Base-by-base conservation (phyloP, 345 rosid species). In the Eucalyptus cloeziana region DNA sequence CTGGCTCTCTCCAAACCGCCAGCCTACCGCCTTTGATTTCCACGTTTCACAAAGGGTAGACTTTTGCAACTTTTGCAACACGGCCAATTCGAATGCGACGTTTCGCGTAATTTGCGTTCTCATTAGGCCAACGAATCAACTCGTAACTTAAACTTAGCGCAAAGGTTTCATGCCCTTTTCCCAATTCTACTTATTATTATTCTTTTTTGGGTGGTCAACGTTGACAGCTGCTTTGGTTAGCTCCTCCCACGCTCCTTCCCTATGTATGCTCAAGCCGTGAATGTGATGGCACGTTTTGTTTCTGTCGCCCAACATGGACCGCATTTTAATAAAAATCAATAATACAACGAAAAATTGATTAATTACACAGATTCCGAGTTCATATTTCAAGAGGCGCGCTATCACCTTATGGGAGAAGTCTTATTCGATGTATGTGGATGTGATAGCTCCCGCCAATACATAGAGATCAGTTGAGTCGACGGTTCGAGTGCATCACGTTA, bases 391-490 rank as follows among this genome's bases (percentile, higher is more conserved):
- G 12, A 33, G 24, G 24, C 2, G 13, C 0, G 1, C 7, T 15
- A 2, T 33, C 43, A 16, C 4, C 1, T 3, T 17, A 33, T 5
- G 3, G 3, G 1, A 16, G 7, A 69, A 17, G 13, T 1, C 80
- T 69, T 37, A 19, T 1, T 37, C 27, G 27, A 21, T 37, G 3
- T 2, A 76, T 0, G 0, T 76, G 14, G 47, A 76, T 3, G 4
- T 4, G 1, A 76, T 2, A 22, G 6, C 12, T 10, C 7, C 1
- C 1, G 1, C 5, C 45, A 1, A 37, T 37, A 19, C 4, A 71
- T 10, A 0, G 8, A 33, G 8, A 33, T 21, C 0, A 37, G 1
- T 37, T 3, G 81, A 3, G 13, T 17, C 7, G 6, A 69, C 4
- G 1, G 4, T 69, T 67, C 5, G 3, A 64, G 3, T 13, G 40